A percentile compares a stretch with the other conserved stretches of the same genome.
Evolutionary conservation across 805 yeast genomes (phyloP).

Genomic region (Jamesozyma lodderae): DNA sequence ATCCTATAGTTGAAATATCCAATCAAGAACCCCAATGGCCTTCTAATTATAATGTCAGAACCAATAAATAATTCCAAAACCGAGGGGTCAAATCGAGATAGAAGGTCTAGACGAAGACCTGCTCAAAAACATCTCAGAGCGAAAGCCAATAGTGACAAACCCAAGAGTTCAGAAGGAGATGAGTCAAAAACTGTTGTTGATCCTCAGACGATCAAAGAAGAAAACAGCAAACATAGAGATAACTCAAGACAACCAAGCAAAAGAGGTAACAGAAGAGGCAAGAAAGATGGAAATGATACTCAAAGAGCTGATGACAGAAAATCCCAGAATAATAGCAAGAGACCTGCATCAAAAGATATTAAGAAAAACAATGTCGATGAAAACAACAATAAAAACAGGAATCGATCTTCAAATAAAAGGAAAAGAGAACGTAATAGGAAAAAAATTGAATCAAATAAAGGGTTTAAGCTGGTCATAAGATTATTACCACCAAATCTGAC

Average conservation of each 20-base stretch:
- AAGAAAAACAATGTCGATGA: not conserved
- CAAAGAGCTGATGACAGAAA: not conserved
- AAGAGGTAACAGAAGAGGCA: not conserved
- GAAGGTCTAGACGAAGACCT: not conserved
- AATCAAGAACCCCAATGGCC: too few relatives aligned
- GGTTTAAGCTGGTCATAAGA: conserved; percentile 31
- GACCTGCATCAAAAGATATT: not conserved
- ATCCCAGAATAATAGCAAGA: not conserved
- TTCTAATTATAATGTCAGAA: too few relatives aligned
- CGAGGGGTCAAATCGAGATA: not conserved
- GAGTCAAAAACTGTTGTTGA: not conserved
- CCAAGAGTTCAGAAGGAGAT: not conserved
- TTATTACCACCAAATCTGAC: conserved; percentile 37
- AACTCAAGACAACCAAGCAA: not conserved
- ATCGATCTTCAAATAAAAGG: conserved; percentile 6
- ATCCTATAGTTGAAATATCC: too few relatives aligned
- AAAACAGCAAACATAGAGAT: not conserved
- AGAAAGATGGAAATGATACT: not conserved
- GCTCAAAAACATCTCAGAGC: not conserved
- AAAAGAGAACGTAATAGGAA: conserved; percentile 6
- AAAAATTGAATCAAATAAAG: conserved; percentile 5
- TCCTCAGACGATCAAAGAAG: not conserved
- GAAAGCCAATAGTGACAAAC: not conserved
- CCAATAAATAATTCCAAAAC: not conserved
- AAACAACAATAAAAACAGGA: not conserved